Percentiles rank a stretch among this genome's conserved stretches.
Conservation (phyloP, 73 alveolate species). For the Blepharisma stoltei region DNA sequence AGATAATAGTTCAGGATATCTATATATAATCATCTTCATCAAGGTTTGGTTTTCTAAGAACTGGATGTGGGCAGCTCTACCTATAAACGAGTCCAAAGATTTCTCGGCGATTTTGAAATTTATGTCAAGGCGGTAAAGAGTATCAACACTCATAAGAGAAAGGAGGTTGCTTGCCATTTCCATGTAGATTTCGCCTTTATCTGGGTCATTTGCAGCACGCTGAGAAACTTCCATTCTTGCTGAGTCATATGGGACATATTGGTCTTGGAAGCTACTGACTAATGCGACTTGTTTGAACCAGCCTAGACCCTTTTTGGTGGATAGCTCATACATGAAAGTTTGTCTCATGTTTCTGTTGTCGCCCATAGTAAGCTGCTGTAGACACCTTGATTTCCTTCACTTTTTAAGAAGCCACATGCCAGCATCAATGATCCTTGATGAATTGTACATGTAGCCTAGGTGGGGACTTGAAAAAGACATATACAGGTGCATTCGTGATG, state of each 20-base stretch:
- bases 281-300: conserved; percentile 93
- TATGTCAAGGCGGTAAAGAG: conserved; percentile 88
- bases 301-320: conserved; percentile 70
- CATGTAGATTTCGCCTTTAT: conserved; percentile 64
- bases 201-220: conserved; percentile 37
- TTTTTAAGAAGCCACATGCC: conserved; percentile 98
- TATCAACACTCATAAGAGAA: conserved; percentile 57
- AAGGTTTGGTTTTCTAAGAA: conserved; percentile 94
- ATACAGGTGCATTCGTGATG: conserved; percentile 88
- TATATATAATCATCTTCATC: conserved; percentile 80
- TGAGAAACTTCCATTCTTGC: conserved; percentile 71
- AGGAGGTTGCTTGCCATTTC: conserved; percentile 85
- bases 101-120: conserved; percentile 89
- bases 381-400: conserved; percentile 93
- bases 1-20: conserved; percentile 77
- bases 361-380: conserved; percentile 92
- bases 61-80: conserved; percentile 99
- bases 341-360: conserved; percentile 71
- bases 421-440: conserved; percentile 69
- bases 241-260: conserved; percentile 96
- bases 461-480: conserved; percentile 98
- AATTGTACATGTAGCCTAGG: conserved; percentile 89
- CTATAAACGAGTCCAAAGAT: conserved; percentile 91
- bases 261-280: conserved; percentile 87
- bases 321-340: conserved; percentile 68